Base-by-base conservation (phyloP, 306 rosid genomes). In the Styphnolobium japonicum region DNA sequence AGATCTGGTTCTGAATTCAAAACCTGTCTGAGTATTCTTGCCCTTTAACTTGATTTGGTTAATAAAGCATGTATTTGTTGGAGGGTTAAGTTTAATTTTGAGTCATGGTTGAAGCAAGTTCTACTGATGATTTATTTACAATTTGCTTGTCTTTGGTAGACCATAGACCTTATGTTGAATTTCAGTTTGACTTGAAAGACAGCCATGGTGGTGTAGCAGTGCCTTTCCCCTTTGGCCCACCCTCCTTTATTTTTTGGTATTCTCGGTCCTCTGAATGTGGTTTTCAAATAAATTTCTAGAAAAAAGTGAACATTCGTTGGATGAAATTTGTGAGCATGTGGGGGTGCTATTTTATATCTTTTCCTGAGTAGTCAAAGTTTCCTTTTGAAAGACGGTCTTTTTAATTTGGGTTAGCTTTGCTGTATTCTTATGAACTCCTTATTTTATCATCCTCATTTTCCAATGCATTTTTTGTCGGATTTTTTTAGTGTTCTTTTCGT, bases 301-400 rank as follows among this genome's bases (percentile, higher is more conserved):
- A 39, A 43, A 40, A 67, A 18, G 49, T 19, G 2, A 33, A 18
- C 42, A 12, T 67, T 23, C n/a, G 7, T 64, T 66, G 0, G 31
- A 64, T 57, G 71, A 52, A 42, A 65, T 62, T 60, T 73, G 6
- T 34, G 52, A 8, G 46, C 33, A 10, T 29, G 67, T 77, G 29
- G 19, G 19, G 61, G 63, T 36, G 39, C 10, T 48, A 43, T 70
- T 46, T 46, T 75, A 29, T 31, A 18, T 75, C 21, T 61, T 49
- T 60, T 21, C 56, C 16, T 31, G 22, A 9, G 9, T 15, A 46
- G 71, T 57, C 33, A 69, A 23, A 45, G 80, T 73, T 66, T 51
- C 60, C 49, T 70, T 70, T 48, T 18, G n/a, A 70, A 70, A 34
- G 73, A 49, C 31, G 64, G 18, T 23, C 48, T 69, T 79, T 79